Evolutionary conservation across 2,329 filamentous ascomycete species (phyloP).

Genomic region (Knufia petricola): DNA sequence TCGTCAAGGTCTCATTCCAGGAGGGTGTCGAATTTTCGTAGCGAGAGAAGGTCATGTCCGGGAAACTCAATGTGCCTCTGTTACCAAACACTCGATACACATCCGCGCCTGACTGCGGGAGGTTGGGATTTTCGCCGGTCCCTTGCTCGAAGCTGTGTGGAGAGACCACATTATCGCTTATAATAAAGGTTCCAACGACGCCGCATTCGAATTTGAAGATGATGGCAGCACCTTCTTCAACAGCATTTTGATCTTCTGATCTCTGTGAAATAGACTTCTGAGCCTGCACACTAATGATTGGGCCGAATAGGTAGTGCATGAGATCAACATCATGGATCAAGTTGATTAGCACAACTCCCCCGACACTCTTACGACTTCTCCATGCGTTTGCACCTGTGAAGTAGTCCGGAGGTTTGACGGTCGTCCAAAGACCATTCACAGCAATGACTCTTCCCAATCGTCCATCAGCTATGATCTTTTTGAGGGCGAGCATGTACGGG

Average conservation of each 20-base stretch:
- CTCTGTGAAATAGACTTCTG: constrained; percentile 4
- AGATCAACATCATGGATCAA: constrained; percentile 18
- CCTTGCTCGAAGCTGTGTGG: constrained; percentile 13
- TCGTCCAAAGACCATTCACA: constrained; percentile 15
- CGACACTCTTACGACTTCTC: constrained; percentile 2
- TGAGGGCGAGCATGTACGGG: constrained; percentile 12
- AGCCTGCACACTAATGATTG: constrained; percentile 12
- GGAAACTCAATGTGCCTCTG: constrained; percentile 11
- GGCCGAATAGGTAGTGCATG: constrained; percentile 14
- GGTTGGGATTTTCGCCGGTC: constrained; percentile 16
- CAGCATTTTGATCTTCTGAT: background rate
- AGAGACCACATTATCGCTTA: constrained; percentile 11
- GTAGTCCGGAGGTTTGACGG: constrained; percentile 13
- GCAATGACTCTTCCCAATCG: constrained; percentile 12
- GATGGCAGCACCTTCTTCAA: constrained; percentile 12
- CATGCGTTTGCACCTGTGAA: constrained; percentile 8
- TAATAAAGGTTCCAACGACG: constrained; percentile 14
- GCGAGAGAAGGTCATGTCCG: constrained; percentile 9
- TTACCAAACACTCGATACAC: constrained; percentile 14
- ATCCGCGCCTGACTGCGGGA: constrained; percentile 11
- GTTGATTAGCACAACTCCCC: constrained; percentile 15
- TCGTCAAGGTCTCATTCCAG: constrained; percentile 7
- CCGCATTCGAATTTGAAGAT: constrained; percentile 12
- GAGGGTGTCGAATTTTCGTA: background rate
- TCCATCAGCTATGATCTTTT: constrained; percentile 9